Evolutionary conservation across 2,329 filamentous ascomycete genomes (phyloP), one percentile per base, ranked within the genome.

Genomic region (Lasiodiplodia gonubiensis): DNA sequence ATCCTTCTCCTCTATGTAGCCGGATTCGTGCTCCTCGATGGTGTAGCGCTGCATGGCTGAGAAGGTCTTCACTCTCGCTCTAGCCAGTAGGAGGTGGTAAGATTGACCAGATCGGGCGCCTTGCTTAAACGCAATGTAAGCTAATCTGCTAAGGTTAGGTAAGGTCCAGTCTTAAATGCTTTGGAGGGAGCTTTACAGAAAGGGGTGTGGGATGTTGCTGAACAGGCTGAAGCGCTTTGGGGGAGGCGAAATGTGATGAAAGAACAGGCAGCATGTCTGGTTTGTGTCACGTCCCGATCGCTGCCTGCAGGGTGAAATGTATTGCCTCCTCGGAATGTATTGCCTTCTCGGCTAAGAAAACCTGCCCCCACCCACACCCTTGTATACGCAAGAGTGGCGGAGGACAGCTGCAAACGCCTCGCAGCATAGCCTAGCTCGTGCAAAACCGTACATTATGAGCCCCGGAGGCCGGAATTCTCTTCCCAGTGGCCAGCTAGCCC

Each of bases 21-120:
- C 55, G 23, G 55, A 59, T 30, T 59, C 55, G 16, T 59, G 55
- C 25, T 59, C 55, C n/a, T 39, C 55, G 42, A 59, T 59, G 25
- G n/a, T 39, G 23, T 46, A 59, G 37, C 55, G 55, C 35, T 59
- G 23, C 55, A 59, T 59, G 23, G 21, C 23, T 33, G n/a, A 1
- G 10, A 30, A 46, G 14, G 14, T 16, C 4, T 3, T 8, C n/a
- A n/a, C 42, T 27, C 35, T 39, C n/a, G 33, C n/a, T 7, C 14
- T 18, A 59, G 18, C 8, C 55, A 14, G n/a, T 25, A 39, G 21
- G 37, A 48, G 37, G 55, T 33, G 30, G 18, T 33, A 14, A 25
- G 16, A 1, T 37, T 39, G 12, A 25, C 21, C 16, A 42, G 8
- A n/a, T 27, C 37, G 23, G 14, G 37, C 21, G 37, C 35, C 14